These are phyloP conservation scores for Sporothrix globosa DNA, from an alignment of 2,329 filamentous ascomycete genomes.

Conservation along the genomic window DNA sequence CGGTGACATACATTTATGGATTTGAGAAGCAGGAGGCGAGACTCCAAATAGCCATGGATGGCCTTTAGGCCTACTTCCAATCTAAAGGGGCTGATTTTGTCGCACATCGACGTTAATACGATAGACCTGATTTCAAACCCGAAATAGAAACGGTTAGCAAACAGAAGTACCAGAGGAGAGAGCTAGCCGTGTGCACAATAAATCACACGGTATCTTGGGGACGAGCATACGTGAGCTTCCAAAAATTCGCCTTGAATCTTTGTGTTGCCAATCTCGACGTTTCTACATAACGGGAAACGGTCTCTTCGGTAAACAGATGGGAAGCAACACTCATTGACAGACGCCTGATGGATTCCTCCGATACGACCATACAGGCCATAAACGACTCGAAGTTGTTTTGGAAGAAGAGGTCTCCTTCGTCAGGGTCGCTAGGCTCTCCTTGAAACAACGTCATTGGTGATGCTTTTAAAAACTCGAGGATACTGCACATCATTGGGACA, in stretches of 20 bases:
- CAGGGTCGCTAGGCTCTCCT: constrained; percentile 44
- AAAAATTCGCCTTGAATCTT: constrained; percentile 52
- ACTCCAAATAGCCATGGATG: constrained; percentile 61
- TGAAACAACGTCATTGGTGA: constrained; percentile 56
- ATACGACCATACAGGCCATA: constrained; percentile 57
- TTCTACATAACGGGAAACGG: constrained; percentile 45
- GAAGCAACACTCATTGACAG: constrained; percentile 54
- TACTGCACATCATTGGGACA: constrained; percentile 53
- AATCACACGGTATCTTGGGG: neutral
- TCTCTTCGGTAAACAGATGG: constrained; percentile 51
- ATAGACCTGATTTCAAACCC: constrained; percentile 41
- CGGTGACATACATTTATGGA: constrained; percentile 52
- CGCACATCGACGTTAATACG: constrained; percentile 54
- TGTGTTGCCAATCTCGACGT: constrained; percentile 45
- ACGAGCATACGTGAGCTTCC: constrained; percentile 54
- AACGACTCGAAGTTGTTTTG: constrained; percentile 56
- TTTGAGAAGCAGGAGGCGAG: constrained; percentile 57
- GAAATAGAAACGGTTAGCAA: neutral
- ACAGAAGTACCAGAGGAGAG: constrained; percentile 8
- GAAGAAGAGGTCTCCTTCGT: constrained; percentile 47
- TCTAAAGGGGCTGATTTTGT: constrained; percentile 50
- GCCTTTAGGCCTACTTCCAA: constrained; percentile 51
- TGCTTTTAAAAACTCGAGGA: constrained; percentile 61
- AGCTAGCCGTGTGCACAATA: neutral
- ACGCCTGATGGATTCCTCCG: constrained; percentile 54